Base-by-base conservation (phyloP, 2,329 filamentous ascomycete species). In the Aureobasidium musti region DNA sequence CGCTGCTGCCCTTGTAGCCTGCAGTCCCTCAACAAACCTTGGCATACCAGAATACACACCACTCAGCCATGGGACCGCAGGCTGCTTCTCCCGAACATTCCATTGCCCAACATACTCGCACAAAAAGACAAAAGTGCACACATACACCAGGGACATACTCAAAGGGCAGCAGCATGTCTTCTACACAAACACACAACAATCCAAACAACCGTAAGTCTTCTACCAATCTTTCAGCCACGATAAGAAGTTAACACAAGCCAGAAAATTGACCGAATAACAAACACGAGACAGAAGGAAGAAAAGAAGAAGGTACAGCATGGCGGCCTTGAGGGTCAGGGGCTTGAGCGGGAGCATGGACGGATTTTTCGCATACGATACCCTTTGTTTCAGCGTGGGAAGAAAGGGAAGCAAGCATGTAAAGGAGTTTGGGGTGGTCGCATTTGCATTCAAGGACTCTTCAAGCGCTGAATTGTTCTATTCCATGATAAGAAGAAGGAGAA, bases 361-460 rank as follows among this genome's bases (percentile, higher is more conserved):
- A 23, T 7, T n/a, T 52, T 52, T 63, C 23, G 45, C 45, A 52
- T 39, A 50, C 17, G 59, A 63, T 63, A 50, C 59, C 59, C 45
- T 39, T 47, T 63, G 45, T 63, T 63, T 63, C 19, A 37, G 26
- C 19, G 17, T 17, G 30, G 33, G 21, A 21, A 28, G 59, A 54
- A 23, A 28, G 59, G 45, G 17, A 30, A 35, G 59, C 2, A 63
- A 63, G 43, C 59, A 52, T 63, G 21, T 39, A 13, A 45, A 39
- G 59, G 59, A 63, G 59, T 63, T 63, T 63, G 59, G 35, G 45
- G 59, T 30, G 45, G 45, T 63, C 28, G 59, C 59, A 63, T 63
- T 30, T 49, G 59, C 59, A 52, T 63, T 47, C 43, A 37, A 49
- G 57, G 41, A 47, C 41, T 47, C 30, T 61, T 61, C 57, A 61